A percentile compares a stretch with the other conserved stretches of the same genome.
These are phyloP conservation scores for Chloris gayana DNA, from an alignment of 176 grass and related monocot genomes.

Conservation along the genomic window DNA sequence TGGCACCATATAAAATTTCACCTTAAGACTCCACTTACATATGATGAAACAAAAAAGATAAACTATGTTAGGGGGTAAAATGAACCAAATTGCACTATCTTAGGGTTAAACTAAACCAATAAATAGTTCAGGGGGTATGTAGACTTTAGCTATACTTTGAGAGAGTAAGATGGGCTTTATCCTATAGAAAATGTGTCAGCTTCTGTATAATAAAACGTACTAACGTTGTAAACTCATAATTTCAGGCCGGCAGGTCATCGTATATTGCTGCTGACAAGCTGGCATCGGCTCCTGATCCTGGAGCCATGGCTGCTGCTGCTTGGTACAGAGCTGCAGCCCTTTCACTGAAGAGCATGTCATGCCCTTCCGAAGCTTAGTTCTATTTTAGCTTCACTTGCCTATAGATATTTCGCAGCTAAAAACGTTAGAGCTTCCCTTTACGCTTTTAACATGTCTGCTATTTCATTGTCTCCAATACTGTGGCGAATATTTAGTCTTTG, in stretches of 20 bases:
- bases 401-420: not conserved
- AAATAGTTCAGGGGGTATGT: too few relatives aligned
- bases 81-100: too few relatives aligned
- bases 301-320: slow-evolving; percentile 86
- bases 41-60: too few relatives aligned
- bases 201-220: slow-evolving; percentile 3
- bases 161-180: too few relatives aligned
- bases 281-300: slow-evolving; percentile 79
- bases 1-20: too few relatives aligned
- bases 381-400: not conserved
- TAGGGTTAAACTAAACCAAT: too few relatives aligned
- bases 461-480: too few relatives aligned
- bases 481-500: not conserved
- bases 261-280: slow-evolving; percentile 69
- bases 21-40: too few relatives aligned
- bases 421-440: not conserved
- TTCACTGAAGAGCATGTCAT: slow-evolving; percentile 46
- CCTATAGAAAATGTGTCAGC: not conserved
- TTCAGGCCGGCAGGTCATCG: slow-evolving; percentile 90
- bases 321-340: slow-evolving; percentile 76
- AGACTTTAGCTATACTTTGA: too few relatives aligned
- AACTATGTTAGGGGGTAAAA: too few relatives aligned
- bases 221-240: not conserved
- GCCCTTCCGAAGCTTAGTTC: slow-evolving; percentile 15
- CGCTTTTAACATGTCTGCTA: not conserved